Percentiles rank a stretch among this genome's conserved stretches.
These are phyloP conservation scores for Colletotrichum sp. DNA, from an alignment of 2,329 filamentous ascomycete genomes.

Conservation along the genomic window DNA sequence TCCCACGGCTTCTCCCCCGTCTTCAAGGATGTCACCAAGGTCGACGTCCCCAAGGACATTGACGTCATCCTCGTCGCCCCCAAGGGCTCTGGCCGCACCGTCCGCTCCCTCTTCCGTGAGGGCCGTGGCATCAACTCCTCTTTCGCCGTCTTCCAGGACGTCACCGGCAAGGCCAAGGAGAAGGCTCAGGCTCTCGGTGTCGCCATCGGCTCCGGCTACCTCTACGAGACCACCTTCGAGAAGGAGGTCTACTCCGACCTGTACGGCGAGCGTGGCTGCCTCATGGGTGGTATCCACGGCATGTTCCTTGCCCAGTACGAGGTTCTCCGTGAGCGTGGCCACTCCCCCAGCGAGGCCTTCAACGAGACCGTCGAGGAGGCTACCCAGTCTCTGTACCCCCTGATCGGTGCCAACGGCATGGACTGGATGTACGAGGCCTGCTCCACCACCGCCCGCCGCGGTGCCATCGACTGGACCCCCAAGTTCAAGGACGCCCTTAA, in stretches of 20 bases:
- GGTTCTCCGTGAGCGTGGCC: constrained; percentile 97
- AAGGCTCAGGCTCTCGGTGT: constrained; percentile 97
- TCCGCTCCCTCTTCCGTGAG: constrained; percentile 98
- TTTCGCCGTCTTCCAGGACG: constrained; percentile 97
- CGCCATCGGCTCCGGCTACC: constrained; percentile 95
- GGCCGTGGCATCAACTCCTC: constrained; percentile 99
- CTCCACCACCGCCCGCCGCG: constrained; percentile 97
- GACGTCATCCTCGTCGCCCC: constrained; percentile 99
- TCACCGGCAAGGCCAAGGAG: constrained; percentile 97
- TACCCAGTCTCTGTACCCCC: constrained; percentile 95
- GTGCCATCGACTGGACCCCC: constrained; percentile 98
- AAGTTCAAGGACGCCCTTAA: constrained; percentile 98
- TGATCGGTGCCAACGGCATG: constrained; percentile 98
- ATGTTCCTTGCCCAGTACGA: constrained; percentile 99
- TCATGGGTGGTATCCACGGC: constrained; percentile 99
- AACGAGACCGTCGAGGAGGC: constrained; percentile 99
- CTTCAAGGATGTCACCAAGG: constrained; percentile 99
- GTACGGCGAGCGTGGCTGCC: constrained; percentile 99
- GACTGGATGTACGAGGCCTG: constrained; percentile 99
- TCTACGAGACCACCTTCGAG: constrained; percentile 99
- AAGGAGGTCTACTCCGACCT: constrained; percentile 99
- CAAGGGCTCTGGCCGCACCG: constrained; percentile 98
- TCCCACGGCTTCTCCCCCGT: constrained; percentile 99
- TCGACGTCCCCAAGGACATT: constrained; percentile 93
- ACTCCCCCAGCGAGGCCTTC: constrained; percentile 98